Conservation (phyloP, 2,329 filamentous ascomycete species). For the Aureobasidium leucospermi region DNA sequence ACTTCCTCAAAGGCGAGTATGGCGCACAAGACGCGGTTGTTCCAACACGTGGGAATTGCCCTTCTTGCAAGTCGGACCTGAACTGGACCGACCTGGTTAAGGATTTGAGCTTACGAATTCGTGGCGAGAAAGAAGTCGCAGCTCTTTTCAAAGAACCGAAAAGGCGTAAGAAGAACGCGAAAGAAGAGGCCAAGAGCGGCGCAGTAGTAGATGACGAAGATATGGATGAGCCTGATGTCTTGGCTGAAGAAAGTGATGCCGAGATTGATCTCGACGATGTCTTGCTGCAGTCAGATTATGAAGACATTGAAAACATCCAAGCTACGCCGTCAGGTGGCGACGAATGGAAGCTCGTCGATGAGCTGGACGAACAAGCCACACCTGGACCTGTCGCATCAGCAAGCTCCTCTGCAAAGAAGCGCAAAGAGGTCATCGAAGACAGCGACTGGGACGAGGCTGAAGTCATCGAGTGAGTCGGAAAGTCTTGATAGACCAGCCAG, state of each 20-base stretch:
- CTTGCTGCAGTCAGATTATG: slow-evolving; percentile 6
- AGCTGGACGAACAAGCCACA: slow-evolving; percentile 17
- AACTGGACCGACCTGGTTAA: slow-evolving; percentile 74
- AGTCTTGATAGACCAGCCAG: too few species aligned
- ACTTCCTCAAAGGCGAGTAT: slow-evolving; percentile 40
- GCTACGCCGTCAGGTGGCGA: background rate
- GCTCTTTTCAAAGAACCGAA: slow-evolving; percentile 55
- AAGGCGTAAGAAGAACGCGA: slow-evolving; percentile 20
- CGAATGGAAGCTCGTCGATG: slow-evolving; percentile 8
- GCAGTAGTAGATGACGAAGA: background rate
- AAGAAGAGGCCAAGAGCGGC: slow-evolving; percentile 1
- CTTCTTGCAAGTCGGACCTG: slow-evolving; percentile 55
- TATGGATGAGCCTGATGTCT: background rate
- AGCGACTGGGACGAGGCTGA: slow-evolving; percentile 48
- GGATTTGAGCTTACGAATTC: slow-evolving; percentile 66
- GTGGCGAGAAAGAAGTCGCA: slow-evolving; percentile 63
- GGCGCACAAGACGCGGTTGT: slow-evolving; percentile 44
- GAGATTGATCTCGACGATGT: slow-evolving; percentile 8
- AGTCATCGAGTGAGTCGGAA: slow-evolving; percentile 23
- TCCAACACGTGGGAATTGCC: slow-evolving; percentile 64
- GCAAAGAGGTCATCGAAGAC: slow-evolving; percentile 41
- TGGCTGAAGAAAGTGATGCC: background rate
- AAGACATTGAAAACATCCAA: slow-evolving; percentile 5
- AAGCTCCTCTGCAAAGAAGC: background rate
- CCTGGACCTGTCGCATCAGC: background rate